These are phyloP conservation scores for Globisporangium ultimum DNA, from an alignment of 352 stramenopile species.

Conservation along the genomic window DNA sequence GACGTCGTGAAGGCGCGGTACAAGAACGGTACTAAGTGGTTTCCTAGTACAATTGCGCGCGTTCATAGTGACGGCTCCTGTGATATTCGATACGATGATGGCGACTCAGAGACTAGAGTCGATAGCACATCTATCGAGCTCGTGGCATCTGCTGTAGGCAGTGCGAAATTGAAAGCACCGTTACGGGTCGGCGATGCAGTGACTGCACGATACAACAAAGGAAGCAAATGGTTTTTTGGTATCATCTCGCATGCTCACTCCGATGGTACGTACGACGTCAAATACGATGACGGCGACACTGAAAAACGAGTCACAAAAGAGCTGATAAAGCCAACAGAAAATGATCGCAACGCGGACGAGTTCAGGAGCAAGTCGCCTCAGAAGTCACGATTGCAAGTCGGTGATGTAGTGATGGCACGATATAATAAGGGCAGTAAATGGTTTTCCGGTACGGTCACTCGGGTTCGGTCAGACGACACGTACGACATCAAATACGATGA, in stretches of 20 bases:
- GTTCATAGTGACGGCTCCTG: constrained; percentile 49
- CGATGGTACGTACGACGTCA: constrained; percentile 49
- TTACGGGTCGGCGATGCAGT: constrained; percentile 15
- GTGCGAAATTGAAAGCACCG: background rate
- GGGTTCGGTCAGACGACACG: constrained; percentile 46
- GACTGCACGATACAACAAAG: constrained; percentile 25
- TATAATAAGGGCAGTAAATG: constrained; percentile 33
- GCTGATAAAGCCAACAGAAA: constrained; percentile 7
- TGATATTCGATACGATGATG: constrained; percentile 63
- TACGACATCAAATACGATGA: constrained; percentile 57
- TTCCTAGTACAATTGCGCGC: constrained; percentile 25
- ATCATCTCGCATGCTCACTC: constrained; percentile 55
- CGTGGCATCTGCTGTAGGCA: background rate
- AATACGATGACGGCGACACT: constrained; percentile 44
- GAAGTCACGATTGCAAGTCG: background rate
- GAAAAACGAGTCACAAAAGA: constrained; percentile 28
- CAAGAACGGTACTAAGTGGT: constrained; percentile 36
- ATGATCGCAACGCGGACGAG: too few species aligned
- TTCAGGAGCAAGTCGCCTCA: too few species aligned
- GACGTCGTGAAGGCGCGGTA: constrained; percentile 42
- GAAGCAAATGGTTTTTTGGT: constrained; percentile 47
- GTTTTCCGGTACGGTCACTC: constrained; percentile 60
- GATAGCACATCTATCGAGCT: constrained; percentile 31
- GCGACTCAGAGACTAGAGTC: constrained; percentile 36
- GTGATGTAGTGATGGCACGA: constrained; percentile 20